A percentile compares a stretch with the other conserved stretches of the same genome.
phyloP scores from a whole-genome alignment of 306 rosid species.

The Spatholobus suberectus region DNA sequence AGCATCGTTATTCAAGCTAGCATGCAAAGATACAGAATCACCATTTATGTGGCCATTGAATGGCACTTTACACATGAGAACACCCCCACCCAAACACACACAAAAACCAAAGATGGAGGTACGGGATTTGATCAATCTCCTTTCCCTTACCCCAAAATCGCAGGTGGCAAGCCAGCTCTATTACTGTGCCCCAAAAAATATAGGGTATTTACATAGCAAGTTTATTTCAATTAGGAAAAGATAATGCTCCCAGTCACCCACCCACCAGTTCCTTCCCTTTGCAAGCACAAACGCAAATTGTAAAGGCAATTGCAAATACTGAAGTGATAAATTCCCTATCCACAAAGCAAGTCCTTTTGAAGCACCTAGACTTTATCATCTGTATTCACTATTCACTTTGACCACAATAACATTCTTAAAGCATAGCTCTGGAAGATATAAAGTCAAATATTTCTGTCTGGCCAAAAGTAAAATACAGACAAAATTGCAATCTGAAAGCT shows the following conservation, averaged over 20 bases:
- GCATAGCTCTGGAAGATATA: background rate
- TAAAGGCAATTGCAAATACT: background rate
- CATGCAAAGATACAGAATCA: slow-evolving; percentile 13
- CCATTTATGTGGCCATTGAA: background rate
- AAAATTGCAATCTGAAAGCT: background rate
- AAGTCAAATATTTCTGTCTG: background rate
- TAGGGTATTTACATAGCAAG: background rate
- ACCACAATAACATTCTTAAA: slow-evolving; percentile 6
- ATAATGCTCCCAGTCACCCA: background rate
- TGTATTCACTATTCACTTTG: background rate
- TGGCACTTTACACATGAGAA: background rate
- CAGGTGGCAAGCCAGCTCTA: slow-evolving; percentile 10
- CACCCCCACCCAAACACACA: background rate
- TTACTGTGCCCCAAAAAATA: background rate
- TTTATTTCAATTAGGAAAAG: background rate
- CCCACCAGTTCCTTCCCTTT: background rate
- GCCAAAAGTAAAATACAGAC: slow-evolving; percentile 27
- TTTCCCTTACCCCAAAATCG: slow-evolving; percentile 7
- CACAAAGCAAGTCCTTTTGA: slow-evolving; percentile 2
- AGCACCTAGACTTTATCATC: background rate
- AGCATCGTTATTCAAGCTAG: slow-evolving; percentile 11
- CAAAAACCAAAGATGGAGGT: background rate
- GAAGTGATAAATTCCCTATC: slow-evolving; percentile 2
- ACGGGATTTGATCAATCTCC: background rate
- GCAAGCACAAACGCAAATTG: background rate